phyloP scores from a whole-genome alignment of 495 filamentous ascomycete genomes.

The Talaromyces liani region DNA sequence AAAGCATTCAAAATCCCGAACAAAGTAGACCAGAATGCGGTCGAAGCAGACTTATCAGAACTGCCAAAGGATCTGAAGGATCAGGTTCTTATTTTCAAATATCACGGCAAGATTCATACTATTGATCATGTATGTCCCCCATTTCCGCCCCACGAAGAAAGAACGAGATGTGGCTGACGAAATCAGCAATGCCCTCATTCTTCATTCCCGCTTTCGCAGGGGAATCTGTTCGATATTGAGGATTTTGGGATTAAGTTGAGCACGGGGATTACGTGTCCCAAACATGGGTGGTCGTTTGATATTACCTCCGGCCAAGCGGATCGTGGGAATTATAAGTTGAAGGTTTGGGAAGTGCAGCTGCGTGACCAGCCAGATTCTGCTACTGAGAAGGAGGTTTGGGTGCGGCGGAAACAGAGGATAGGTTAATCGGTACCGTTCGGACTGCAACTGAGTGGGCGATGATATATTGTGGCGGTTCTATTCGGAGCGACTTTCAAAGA shows the following conservation, averaged over 20 bases:
- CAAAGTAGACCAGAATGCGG: constrained; percentile 19
- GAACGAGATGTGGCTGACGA: neutral
- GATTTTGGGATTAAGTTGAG: constrained; percentile 39
- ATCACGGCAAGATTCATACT: constrained; percentile 49
- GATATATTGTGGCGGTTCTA: neutral
- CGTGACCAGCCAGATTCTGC: constrained; percentile 22
- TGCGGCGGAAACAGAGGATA: constrained; percentile 15
- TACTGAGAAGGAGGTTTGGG: constrained; percentile 48
- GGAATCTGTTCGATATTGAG: constrained; percentile 53
- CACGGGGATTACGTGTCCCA: constrained; percentile 50
- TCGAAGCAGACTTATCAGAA: constrained; percentile 28
- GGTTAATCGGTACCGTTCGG: neutral
- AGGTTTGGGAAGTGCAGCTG: constrained; percentile 52
- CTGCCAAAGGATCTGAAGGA: constrained; percentile 41
- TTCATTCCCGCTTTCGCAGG: constrained; percentile 48
- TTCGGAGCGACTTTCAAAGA: too few relatives aligned
- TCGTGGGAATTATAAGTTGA: constrained; percentile 49
- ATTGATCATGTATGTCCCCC: constrained; percentile 46
- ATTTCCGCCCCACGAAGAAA: neutral
- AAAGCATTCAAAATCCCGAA: constrained; percentile 48
- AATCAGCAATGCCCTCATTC: constrained; percentile 54
- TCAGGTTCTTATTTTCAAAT: constrained; percentile 52
- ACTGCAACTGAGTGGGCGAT: neutral
- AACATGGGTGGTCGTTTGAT: constrained; percentile 58
- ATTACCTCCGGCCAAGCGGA: constrained; percentile 47